phyloP scores from a whole-genome alignment of 2,329 filamentous ascomycete species.

The Dothistroma pini region DNA sequence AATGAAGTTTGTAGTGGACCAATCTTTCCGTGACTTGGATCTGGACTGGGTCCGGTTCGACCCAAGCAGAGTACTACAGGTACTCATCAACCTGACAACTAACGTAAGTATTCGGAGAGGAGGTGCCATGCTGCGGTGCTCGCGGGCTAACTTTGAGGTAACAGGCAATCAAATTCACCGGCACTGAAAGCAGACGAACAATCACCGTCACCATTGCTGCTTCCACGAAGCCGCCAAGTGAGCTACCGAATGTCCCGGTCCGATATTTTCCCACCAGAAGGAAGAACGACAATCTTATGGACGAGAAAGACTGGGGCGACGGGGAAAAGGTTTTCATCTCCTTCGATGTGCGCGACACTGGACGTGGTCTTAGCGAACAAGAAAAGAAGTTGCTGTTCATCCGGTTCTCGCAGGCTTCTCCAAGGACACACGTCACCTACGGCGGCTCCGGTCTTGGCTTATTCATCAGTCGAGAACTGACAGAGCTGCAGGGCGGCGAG shows the following conservation, averaged over 20 bases:
- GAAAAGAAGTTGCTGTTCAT: constrained; percentile 74
- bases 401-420: constrained; percentile 73
- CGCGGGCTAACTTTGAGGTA: constrained; percentile 28
- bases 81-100: constrained; percentile 69
- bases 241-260: constrained; percentile 45
- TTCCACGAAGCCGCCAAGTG: constrained; percentile 53
- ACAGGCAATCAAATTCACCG: constrained; percentile 70
- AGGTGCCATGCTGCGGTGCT: no score
- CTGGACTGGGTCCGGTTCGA: constrained; percentile 70
- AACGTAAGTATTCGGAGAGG: background rate
- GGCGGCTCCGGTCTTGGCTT: constrained; percentile 75
- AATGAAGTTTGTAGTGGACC: constrained; percentile 60
- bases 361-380: constrained; percentile 60
- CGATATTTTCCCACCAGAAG: constrained; percentile 60
- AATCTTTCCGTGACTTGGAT: constrained; percentile 55
- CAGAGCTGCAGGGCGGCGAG: constrained; percentile 74
- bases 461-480: constrained; percentile 75
- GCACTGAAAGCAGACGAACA: constrained; percentile 56
- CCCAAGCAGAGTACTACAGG: constrained; percentile 70
- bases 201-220: constrained; percentile 66
- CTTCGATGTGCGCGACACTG: constrained; percentile 74
- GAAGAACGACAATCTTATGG: constrained; percentile 45
- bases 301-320: constrained; percentile 64
- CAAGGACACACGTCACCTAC: constrained; percentile 72
- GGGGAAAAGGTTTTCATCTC: constrained; percentile 64